These are phyloP conservation scores for Exophiala aquamarina DNA, from an alignment of 2,329 filamentous ascomycete genomes.

Conservation along the genomic window DNA sequence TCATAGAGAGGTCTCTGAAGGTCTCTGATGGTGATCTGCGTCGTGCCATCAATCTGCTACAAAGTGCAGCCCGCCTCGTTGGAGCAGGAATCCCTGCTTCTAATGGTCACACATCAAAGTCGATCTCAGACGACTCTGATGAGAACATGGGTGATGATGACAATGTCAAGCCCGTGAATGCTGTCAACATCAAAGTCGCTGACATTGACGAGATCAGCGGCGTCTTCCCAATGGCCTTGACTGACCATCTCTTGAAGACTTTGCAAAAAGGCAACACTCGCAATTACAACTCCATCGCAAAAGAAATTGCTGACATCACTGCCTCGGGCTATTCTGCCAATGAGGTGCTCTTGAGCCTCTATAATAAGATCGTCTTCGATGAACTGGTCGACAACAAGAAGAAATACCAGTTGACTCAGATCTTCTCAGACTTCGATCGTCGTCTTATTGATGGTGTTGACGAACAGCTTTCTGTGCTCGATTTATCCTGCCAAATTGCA, in stretches of 20 bases:
- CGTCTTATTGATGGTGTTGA: constrained; percentile 90
- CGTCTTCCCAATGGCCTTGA: constrained; percentile 76
- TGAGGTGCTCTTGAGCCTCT: constrained; percentile 82
- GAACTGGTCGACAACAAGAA: constrained; percentile 79
- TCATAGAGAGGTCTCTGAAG: constrained; percentile 77
- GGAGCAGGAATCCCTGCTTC: constrained; percentile 55
- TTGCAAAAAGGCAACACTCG: constrained; percentile 70
- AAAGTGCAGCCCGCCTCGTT: constrained; percentile 87
- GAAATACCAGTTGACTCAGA: constrained; percentile 84
- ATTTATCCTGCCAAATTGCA: constrained; percentile 79
- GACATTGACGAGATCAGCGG: constrained; percentile 94
- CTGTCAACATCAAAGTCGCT: constrained; percentile 64
- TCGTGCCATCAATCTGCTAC: constrained; percentile 93
- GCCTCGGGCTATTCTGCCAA: constrained; percentile 96
- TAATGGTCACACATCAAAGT: constrained; percentile 42
- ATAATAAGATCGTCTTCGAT: constrained; percentile 78
- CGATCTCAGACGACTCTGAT: constrained; percentile 52
- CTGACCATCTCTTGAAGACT: constrained; percentile 62
- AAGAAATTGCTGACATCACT: constrained; percentile 83
- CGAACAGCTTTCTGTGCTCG: constrained; percentile 87
- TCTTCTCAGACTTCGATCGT: constrained; percentile 95
- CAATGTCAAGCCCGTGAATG: constrained; percentile 32
- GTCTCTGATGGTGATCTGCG: constrained; percentile 92
- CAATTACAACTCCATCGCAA: constrained; percentile 72
- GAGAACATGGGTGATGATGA: constrained; percentile 63